A percentile compares a stretch with the other conserved stretches of the same genome.
Conservation (phyloP, 768 basidiomycete genomes). For the Suillus discolor region DNA sequence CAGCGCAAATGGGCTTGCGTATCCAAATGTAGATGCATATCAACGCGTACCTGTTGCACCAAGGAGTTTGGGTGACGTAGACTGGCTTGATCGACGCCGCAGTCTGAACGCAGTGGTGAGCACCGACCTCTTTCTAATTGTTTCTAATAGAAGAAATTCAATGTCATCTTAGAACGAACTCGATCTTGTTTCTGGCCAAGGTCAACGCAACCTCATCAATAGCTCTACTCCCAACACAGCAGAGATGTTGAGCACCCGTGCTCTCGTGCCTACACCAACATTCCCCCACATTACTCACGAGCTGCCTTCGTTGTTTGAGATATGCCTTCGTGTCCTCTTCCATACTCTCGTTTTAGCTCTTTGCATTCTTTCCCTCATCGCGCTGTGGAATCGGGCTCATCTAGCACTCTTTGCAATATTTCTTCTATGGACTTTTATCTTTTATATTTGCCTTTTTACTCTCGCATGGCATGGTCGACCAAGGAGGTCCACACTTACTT, state of each 20-base stretch:
- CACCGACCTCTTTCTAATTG: conserved; percentile 22
- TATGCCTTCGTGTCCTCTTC: conserved; percentile 51
- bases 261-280: conserved; percentile 32
- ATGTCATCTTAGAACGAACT: conserved; percentile 60
- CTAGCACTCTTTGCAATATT: conserved; percentile 63
- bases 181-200: conserved; percentile 65
- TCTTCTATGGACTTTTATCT: conserved; percentile 59
- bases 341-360: conserved; percentile 63
- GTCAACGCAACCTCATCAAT: conserved; percentile 44
- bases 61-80: conserved; percentile 68
- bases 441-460: conserved; percentile 54
- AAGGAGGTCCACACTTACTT: conserved; percentile 56
- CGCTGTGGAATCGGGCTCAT: conserved; percentile 60
- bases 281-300: conserved; percentile 27
- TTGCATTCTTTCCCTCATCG: conserved; percentile 55
- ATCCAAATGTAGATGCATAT: conserved; percentile 46
- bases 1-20: conserved; percentile 44
- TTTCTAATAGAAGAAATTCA: conserved; percentile 9
- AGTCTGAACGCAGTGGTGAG: conserved; percentile 72
- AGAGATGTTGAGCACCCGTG: conserved; percentile 48
- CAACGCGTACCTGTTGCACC: conserved; percentile 47
- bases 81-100: conserved; percentile 77
- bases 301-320: conserved; percentile 40
- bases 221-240: conserved; percentile 54
- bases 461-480: conserved; percentile 64